Conservation (phyloP, 495 filamentous ascomycete species). For the Filosporella fistucella region DNA sequence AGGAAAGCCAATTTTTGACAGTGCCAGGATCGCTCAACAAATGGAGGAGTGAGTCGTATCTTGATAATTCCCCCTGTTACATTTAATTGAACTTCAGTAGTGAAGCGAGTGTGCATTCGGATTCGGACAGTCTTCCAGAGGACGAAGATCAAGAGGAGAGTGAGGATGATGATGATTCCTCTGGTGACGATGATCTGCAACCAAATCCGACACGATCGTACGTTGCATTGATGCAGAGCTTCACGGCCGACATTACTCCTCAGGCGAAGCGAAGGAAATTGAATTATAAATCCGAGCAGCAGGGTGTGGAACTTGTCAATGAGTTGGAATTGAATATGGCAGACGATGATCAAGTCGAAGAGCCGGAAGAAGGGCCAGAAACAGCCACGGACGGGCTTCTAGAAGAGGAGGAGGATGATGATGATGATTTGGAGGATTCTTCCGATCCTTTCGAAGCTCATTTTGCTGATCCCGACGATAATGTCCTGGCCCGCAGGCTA, state of each 20-base stretch:
- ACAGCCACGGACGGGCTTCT: slow-evolving; percentile 26
- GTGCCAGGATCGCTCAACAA: slow-evolving; percentile 29
- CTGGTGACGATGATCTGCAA: slow-evolving; percentile 29
- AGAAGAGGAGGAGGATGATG: slow-evolving; percentile 37
- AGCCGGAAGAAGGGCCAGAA: slow-evolving; percentile 41
- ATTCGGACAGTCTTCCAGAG: slow-evolving; percentile 32
- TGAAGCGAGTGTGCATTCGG: slow-evolving; percentile 20
- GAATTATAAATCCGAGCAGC: slow-evolving; percentile 29
- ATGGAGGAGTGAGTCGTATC: slow-evolving; percentile 28
- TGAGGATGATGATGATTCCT: slow-evolving; percentile 21
- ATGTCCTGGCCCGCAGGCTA: slow-evolving; percentile 43
- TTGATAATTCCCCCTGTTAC: slow-evolving; percentile 7
- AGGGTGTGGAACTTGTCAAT: slow-evolving; percentile 24
- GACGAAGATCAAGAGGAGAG: slow-evolving; percentile 37
- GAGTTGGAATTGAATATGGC: slow-evolving; percentile 28
- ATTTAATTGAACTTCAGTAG: slow-evolving; percentile 6
- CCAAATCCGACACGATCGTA: slow-evolving; percentile 45
- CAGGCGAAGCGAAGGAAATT: slow-evolving; percentile 67
- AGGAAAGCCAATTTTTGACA: slow-evolving; percentile 32
- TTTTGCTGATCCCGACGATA: slow-evolving; percentile 60
- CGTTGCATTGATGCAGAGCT: slow-evolving; percentile 59
- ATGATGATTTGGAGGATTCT: slow-evolving; percentile 45
- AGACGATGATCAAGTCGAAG: slow-evolving; percentile 41
- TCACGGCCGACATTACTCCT: slow-evolving; percentile 53
- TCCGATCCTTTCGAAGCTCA: slow-evolving; percentile 78